Percentiles rank a stretch among this genome's conserved stretches.
Conservation (phyloP, 2,329 filamentous ascomycete species). For the Fusarium tupiense region DNA sequence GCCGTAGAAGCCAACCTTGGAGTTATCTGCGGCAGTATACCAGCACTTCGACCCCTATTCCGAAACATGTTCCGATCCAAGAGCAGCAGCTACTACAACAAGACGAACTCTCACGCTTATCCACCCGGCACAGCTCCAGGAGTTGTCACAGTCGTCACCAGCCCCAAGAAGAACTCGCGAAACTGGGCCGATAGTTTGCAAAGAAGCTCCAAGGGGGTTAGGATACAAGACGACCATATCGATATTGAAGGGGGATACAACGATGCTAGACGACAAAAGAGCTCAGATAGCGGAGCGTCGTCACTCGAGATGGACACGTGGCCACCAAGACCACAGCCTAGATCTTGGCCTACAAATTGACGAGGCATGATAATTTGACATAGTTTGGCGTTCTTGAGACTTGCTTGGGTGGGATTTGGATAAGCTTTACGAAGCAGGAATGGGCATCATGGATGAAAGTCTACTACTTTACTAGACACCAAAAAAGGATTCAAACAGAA, state of each 20-base stretch:
- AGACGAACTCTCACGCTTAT: conserved; percentile 29
- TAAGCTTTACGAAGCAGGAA: conserved; percentile 4
- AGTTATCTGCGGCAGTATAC: conserved; percentile 54
- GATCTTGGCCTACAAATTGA: conserved; percentile 25
- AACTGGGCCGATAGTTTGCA: conserved; percentile 37
- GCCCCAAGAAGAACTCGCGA: conserved; percentile 21
- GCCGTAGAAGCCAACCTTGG: conserved; percentile 54
- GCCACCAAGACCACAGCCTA: conserved; percentile 32
- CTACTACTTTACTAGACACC: not conserved
- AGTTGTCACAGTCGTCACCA: conserved; percentile 24
- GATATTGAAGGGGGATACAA: conserved; percentile 33
- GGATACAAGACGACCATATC: conserved; percentile 39
- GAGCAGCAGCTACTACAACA: conserved; percentile 38
- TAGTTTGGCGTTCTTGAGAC: conserved; percentile 23
- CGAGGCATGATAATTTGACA: conserved; percentile 7
- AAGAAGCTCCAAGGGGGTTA: conserved; percentile 35
- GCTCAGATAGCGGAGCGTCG: conserved; percentile 27
- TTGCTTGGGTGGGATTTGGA: not conserved
- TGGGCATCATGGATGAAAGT: not conserved
- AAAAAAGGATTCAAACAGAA: conserved; percentile 1
- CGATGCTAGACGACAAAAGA: conserved; percentile 26
- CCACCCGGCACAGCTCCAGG: conserved; percentile 30
- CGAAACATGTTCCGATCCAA: conserved; percentile 40
- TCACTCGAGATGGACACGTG: conserved; percentile 40
- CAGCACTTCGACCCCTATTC: conserved; percentile 46